Base-by-base conservation (phyloP, 2,329 filamentous ascomycete genomes). In the Colletotrichum australisinense region DNA sequence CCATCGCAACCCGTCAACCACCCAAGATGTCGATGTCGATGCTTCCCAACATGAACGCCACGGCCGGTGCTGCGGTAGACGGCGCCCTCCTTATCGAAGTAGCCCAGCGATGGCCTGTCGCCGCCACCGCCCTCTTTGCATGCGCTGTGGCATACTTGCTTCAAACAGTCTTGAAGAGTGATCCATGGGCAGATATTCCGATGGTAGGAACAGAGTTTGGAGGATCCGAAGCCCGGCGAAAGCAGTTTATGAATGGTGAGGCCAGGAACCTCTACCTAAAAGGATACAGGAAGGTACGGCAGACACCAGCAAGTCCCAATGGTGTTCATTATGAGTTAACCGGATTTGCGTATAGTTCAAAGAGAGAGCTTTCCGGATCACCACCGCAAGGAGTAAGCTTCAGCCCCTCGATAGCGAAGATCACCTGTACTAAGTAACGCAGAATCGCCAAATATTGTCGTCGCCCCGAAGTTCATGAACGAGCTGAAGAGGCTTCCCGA, bases 401-500 rank as follows among this genome's bases (percentile, higher is more conserved):
- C 6, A 5, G 5, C 2, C 32, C 3, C 1, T 22, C 16, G 3
- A 16, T 42, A n/a, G 2, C 8, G 11, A 3, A 16, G 11, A 14
- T 5, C 2, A 5, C 4, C 8, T 5, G n/a, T 14, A 11, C 59
- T 76, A 4, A 69, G n/a, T 12, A 3, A 42, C 7, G 9, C 53
- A 80, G 78, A 78, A 9, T 73, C 75, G 2, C 67, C 59, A 1
- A 76, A 79, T 55, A 66, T 83, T 11, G 80, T 82, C 1, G 64
- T 83, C 1, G 77, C 80, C 0, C 77, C 78, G 12, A 78, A 77
- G 35, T 82, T 79, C 52, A 77, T 83, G 16, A 58, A 68, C 28
- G 80, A 82, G 70, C 76, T 83, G 12, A 76, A 77, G 65, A 81
- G 75, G 30, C 76, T 82, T n/a, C 80, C 80, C 0, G 80, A 83